Conservation (phyloP, 768 basidiomycete genomes). For the Leccinum rimulosum region DNA sequence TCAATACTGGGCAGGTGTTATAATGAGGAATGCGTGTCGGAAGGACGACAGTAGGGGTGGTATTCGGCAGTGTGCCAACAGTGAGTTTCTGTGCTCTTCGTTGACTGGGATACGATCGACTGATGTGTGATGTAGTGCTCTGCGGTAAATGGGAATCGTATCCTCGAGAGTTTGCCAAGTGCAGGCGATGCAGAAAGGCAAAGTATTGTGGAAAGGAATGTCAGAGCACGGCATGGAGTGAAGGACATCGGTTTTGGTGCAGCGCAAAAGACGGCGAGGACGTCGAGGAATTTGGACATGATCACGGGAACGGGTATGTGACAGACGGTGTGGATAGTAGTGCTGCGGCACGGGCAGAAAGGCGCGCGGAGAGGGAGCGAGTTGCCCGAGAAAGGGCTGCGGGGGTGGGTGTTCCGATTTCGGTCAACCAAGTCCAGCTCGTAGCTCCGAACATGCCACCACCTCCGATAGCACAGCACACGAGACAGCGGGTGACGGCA, state of each 20-base stretch:
- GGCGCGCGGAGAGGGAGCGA: conserved; percentile 39
- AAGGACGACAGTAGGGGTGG: conserved; percentile 94
- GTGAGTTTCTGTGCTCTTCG: conserved; percentile 42
- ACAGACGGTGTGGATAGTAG: conserved; percentile 13
- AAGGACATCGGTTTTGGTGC: conserved; percentile 96
- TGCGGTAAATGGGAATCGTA: conserved; percentile 94
- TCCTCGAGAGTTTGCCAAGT: conserved; percentile 96
- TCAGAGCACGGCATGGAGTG: conserved; percentile 94
- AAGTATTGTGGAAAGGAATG: conserved; percentile 99
- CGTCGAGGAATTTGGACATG: conserved; percentile 31
- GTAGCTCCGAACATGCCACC: conserved; percentile 13
- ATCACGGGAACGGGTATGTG: conserved; percentile 16
- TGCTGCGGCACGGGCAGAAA: conserved; percentile 28
- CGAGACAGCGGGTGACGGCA: conserved; percentile 29
- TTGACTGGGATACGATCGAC: neutral
- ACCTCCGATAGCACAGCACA: conserved; percentile 10
- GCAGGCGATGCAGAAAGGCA: conserved; percentile 91
- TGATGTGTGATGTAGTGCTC: conserved; percentile 54
- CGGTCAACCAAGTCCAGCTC: conserved; percentile 14
- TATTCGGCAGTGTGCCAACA: conserved; percentile 96
- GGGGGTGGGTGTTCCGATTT: conserved; percentile 10
- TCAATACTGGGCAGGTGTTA: conserved; percentile 99
- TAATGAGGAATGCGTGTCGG: conserved; percentile 98
- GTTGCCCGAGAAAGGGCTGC: conserved; percentile 25
- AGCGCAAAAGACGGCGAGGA: conserved; percentile 60